Base-by-base conservation (phyloP, 352 stramenopile species). In the Pythium aphanidermatum region DNA sequence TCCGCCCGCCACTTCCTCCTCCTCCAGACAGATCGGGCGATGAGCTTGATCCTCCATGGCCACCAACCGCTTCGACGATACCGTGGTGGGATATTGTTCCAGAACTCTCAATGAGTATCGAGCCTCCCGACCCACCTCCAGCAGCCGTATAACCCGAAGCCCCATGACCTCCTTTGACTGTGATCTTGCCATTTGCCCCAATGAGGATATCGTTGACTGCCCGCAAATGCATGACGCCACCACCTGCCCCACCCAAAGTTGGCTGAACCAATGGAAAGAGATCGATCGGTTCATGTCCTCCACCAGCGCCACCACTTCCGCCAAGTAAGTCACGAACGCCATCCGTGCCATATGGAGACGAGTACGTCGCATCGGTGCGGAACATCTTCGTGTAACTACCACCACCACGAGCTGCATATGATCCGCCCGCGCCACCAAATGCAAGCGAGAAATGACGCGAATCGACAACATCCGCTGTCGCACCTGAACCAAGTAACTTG, bases 181-280 rank as follows among this genome's bases (percentile, higher is more conserved):
- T 69, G 29, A 98, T 65, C 14, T 63, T 63, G 11, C 68, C 80
- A 48, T 83, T 85, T 0, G 58, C 55, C 0, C 89, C 92, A 6
- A 98, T 67, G 4, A 93, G 58, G 14, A 98, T 83, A 52, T 98
- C 95, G 58, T 98, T 98, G 5, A 95, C 52, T 2, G 95, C 92
- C 4, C 86, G 74, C 6, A 98, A 60, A 27, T 83, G 55, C n/a
- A 88, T 70, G 2, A 58, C 64, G n/a, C 81, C 95, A 16, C 92
- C 93, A 16, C 95, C 95, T 49, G 74, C 83, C 13, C 95, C 95
- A 13, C 93, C 95, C n/a, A 90, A 56, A 1, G 74, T 89, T 2
- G 74, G 68, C 10, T 89, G 68, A 0, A 80, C 59, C 1, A 81
- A 55, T 33, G 74, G 75, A 14, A 83, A 83, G 7, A 86, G 36